Conservation (phyloP, 164 flowering plant genomes). For the Magnolia sinica region DNA sequence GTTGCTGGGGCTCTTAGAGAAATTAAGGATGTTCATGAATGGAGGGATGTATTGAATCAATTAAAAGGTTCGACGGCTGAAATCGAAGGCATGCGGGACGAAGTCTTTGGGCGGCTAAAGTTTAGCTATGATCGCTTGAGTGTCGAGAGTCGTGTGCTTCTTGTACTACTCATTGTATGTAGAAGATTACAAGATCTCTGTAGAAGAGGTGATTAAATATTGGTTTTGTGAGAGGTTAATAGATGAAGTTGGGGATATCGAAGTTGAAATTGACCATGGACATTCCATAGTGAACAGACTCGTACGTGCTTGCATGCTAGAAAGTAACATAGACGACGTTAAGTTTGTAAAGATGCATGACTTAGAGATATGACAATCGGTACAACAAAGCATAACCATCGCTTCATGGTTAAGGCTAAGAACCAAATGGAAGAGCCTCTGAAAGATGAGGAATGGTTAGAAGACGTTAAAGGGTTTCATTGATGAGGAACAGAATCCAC, state of each 20-base stretch:
- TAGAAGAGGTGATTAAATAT: background rate
- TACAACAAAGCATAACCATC: background rate
- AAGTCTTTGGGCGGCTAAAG: background rate
- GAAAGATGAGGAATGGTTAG: background rate
- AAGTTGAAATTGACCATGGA: background rate
- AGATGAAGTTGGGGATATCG: background rate
- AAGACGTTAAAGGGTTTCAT: background rate
- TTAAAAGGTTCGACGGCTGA: background rate
- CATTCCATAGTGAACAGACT: background rate
- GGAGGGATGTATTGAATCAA: background rate
- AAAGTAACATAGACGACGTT: background rate
- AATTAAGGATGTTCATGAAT: background rate
- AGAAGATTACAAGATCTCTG: background rate
- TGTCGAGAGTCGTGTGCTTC: background rate
- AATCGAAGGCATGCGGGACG: background rate
- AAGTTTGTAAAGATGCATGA: constrained; percentile 1
- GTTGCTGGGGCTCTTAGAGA: constrained; percentile 1
- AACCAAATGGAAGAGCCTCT: background rate
- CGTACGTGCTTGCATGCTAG: background rate
- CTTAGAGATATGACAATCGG: background rate
- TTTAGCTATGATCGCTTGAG: background rate
- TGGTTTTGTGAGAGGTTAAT: constrained; percentile 2
- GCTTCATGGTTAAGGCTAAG: background rate
- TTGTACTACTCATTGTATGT: constrained; percentile 6
- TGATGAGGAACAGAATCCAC: background rate